A percentile compares a stretch with the other conserved stretches of the same genome.
Conservation (phyloP, 2,329 filamentous ascomycete genomes). For the Trichoderma semiorbis region DNA sequence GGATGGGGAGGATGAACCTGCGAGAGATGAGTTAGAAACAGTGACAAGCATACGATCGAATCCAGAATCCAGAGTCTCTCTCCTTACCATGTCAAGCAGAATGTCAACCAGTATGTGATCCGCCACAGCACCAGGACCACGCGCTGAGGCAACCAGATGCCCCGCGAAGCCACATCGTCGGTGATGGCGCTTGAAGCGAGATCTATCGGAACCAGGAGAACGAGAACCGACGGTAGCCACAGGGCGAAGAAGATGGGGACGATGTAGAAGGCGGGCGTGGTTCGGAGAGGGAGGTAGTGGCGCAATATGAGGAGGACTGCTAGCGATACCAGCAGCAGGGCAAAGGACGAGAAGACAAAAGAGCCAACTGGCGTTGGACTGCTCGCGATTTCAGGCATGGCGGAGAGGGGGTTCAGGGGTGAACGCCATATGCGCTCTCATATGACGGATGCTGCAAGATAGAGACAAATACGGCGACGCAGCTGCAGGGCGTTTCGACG, state of each 20-base stretch:
- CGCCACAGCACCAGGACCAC: slow-evolving; percentile 86
- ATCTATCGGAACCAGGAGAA: slow-evolving; percentile 92
- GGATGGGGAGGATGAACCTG: slow-evolving; percentile 84
- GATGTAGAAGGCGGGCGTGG: slow-evolving; percentile 84
- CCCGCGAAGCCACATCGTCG: slow-evolving; percentile 66
- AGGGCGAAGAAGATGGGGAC: slow-evolving; percentile 95
- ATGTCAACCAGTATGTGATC: slow-evolving; percentile 96
- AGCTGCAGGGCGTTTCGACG: background rate
- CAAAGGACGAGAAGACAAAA: slow-evolving; percentile 69
- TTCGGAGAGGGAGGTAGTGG: slow-evolving; percentile 84
- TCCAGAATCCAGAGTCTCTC: background rate
- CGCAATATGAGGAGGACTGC: slow-evolving; percentile 81
- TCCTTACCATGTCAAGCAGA: slow-evolving; percentile 82
- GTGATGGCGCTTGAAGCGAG: slow-evolving; percentile 79
- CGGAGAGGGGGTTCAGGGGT: slow-evolving; percentile 27
- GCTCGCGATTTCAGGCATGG: slow-evolving; percentile 50
- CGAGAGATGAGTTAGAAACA: background rate
- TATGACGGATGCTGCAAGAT: slow-evolving; percentile 1
- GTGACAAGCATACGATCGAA: background rate
- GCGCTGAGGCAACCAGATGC: slow-evolving; percentile 80
- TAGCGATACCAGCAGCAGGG: slow-evolving; percentile 70
- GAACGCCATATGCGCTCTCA: slow-evolving; percentile 28
- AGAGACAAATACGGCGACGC: background rate
- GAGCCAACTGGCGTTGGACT: slow-evolving; percentile 69
- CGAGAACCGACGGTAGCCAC: slow-evolving; percentile 84